phyloP scores from a whole-genome alignment of 306 rosid species.

The Vigna mungo region DNA sequence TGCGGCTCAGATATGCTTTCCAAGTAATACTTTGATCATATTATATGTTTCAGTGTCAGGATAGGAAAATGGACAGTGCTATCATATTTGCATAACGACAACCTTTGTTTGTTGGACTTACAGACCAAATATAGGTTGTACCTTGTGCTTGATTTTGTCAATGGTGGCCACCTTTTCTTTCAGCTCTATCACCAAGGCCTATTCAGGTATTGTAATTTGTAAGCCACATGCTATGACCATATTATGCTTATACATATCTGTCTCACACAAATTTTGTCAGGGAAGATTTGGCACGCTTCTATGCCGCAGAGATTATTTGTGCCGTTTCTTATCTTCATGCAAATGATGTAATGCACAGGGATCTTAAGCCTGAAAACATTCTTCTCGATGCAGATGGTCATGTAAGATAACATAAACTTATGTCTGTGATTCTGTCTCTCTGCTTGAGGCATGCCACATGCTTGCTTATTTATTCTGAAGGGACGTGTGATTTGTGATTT shows the following conservation, averaged over 20 bases:
- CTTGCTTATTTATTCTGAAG: constrained; percentile 23
- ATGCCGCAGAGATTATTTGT: constrained; percentile 82
- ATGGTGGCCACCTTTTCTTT: constrained; percentile 91
- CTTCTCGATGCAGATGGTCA: constrained; percentile 80
- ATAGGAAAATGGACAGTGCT: constrained; percentile 5
- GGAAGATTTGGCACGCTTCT: constrained; percentile 85
- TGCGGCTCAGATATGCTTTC: constrained; percentile 82
- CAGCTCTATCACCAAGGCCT: constrained; percentile 82
- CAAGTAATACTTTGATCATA: constrained; percentile 59
- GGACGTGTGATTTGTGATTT: constrained; percentile 8
- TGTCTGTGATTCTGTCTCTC: background rate
- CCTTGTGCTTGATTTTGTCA: constrained; percentile 84
- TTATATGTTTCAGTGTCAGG: background rate
- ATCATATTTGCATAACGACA: constrained; percentile 11
- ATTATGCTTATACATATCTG: constrained; percentile 16
- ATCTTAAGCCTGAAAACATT: constrained; percentile 89
- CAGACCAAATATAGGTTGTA: constrained; percentile 84
- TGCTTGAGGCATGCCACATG: constrained; percentile 25
- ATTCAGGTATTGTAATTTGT: constrained; percentile 60
- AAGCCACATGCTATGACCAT: constrained; percentile 14
- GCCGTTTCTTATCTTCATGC: constrained; percentile 85
- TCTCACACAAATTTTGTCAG: constrained; percentile 51
- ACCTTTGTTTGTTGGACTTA: constrained; percentile 27
- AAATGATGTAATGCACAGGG: constrained; percentile 82
- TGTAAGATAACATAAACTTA: constrained; percentile 53